Evolutionary conservation across 2,329 filamentous ascomycete genomes (phyloP).

Genomic region (Colletotrichum sansevieriae): DNA sequence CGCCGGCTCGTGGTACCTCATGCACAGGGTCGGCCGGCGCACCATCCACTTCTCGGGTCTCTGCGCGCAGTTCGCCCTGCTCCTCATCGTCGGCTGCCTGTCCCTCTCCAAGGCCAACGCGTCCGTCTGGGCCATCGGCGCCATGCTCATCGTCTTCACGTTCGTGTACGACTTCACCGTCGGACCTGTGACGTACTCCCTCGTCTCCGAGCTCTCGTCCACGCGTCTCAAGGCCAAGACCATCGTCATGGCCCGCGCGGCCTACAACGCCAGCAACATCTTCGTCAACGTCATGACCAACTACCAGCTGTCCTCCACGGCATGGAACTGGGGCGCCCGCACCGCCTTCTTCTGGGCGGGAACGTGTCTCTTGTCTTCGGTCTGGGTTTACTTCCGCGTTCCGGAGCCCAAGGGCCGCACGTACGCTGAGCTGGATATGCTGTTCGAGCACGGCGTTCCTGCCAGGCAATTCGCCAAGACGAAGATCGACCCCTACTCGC

Average conservation of each 20-base stretch:
- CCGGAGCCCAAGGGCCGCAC: conserved; percentile 66
- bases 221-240: conserved; percentile 68
- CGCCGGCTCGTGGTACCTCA: conserved; percentile 63
- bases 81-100: conserved; percentile 56
- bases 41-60: conserved; percentile 63
- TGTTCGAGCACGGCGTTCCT: conserved; percentile 55
- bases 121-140: conserved; percentile 58
- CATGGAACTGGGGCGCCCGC: conserved; percentile 63
- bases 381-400: conserved; percentile 65
- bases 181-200: conserved; percentile 66
- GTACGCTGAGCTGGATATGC: conserved; percentile 59
- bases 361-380: conserved; percentile 60
- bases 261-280: conserved; percentile 64
- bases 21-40: conserved; percentile 62
- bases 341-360: conserved; percentile 62
- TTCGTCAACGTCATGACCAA: conserved; percentile 64
- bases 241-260: conserved; percentile 63
- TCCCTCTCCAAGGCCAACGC: conserved; percentile 52
- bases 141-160: conserved; percentile 64
- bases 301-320: conserved; percentile 60
- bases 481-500: conserved; percentile 53
- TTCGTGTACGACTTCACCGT: conserved; percentile 68
- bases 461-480: conserved; percentile 57
- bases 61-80: conserved; percentile 54
- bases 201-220: conserved; percentile 66